Evolutionary conservation across 352 stramenopile species (phyloP).

Genomic region (Phytophthora pluvialis): DNA sequence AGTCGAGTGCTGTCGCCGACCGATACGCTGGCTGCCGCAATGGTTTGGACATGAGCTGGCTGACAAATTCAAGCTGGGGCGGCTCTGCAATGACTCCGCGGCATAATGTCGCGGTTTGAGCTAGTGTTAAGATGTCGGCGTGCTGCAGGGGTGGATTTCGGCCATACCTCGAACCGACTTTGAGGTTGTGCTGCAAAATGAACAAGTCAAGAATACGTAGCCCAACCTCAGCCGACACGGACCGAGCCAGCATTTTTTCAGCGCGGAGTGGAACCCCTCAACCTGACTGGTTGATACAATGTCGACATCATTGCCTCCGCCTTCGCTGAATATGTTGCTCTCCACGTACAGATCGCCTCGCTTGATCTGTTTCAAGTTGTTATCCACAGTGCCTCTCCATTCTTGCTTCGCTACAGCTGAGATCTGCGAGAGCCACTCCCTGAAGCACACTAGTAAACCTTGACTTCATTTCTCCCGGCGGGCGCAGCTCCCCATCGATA

Average conservation of each 20-base stretch:
- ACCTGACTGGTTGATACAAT: constrained; percentile 1
- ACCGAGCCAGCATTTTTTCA: constrained; percentile 2
- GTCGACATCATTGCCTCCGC: background rate
- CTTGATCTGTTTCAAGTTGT: constrained; percentile 5
- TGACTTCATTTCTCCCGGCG: background rate
- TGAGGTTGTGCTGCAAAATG: constrained; percentile 10
- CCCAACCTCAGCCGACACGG: background rate
- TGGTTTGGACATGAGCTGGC: too few relatives aligned
- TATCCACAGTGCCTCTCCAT: background rate
- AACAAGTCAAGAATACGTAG: constrained; percentile 4
- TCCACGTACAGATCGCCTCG: constrained; percentile 5
- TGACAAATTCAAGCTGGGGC: constrained; percentile 1
- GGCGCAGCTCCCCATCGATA: background rate
- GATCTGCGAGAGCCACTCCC: background rate
- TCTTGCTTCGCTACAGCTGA: background rate
- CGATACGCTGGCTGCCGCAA: background rate
- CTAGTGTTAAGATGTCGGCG: background rate
- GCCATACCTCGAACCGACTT: constrained; percentile 3
- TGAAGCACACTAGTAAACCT: background rate
- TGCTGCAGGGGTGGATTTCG: constrained; percentile 2
- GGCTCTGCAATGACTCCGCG: background rate
- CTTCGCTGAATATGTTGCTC: background rate
- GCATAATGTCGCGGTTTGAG: too few relatives aligned
- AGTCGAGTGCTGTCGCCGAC: background rate
- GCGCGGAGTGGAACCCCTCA: background rate